Evolutionary conservation across 108 stramenopile species (phyloP), one percentile per base, ranked within the genome.

Genomic region (Epipyxis sp.): DNA sequence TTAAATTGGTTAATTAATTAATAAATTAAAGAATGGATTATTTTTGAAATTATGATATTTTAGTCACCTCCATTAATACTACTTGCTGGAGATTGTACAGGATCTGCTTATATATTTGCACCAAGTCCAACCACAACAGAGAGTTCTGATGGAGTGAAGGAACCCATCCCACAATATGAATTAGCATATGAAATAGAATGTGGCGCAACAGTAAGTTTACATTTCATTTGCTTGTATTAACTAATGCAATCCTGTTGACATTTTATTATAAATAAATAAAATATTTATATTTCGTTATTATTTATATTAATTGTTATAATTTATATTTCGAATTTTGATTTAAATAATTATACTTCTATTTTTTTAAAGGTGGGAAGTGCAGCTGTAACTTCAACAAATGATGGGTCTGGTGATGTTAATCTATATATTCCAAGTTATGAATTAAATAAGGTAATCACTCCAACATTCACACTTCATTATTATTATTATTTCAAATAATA

Each of bases 81-180:
- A 34, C 77, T 97, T 0, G 92, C 95, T 0, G 95, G 95, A 34
- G 96, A 97, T 79, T 94, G 96, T 76, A 91, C 94, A n/a, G 94
- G 95, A 77, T 90, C 94, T 34, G 94, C 94, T 1, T 97, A 94
- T 84, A 91, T 97, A 32, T 90, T 92, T 34, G 88, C 94, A 45
- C 96, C 96, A 0, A 87, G 87, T 20, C 80, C 82, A 54, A 59
- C n/a, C 1, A 46, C 45, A 59, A 59, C n/a, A 29, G 34, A 37
- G 54, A 45, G 35, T 50, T 39, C 59, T 1, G 41, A 79, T 30
- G 20, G 67, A 10, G 69, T 41, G 77, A 41, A 69, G 41, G 45
- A 40, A 10, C 71, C 77, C 54, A 54, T 76, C 13, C 90, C 88
- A 76, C 79, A 81, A 1, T 95, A 95, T 81, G 88, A 93, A 2